Evolutionary conservation across 2,329 filamentous ascomycete genomes (phyloP).

Genomic region (Helotiales sp.): DNA sequence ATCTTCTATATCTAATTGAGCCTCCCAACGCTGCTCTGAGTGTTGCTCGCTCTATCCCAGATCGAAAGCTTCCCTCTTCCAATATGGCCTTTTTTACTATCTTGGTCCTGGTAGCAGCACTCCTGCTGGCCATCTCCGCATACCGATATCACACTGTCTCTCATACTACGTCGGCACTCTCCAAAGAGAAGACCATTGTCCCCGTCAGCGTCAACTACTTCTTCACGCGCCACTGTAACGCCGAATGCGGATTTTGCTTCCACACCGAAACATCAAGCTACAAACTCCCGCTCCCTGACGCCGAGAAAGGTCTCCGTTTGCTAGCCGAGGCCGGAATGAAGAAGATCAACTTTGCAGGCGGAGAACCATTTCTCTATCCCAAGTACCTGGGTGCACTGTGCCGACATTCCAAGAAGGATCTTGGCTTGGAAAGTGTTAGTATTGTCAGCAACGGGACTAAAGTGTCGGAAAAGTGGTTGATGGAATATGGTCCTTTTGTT

Average conservation of each 20-base stretch:
- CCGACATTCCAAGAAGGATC: slow-evolving; percentile 48
- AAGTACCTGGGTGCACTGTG: slow-evolving; percentile 44
- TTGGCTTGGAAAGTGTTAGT: slow-evolving; percentile 50
- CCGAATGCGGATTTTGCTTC: not conserved
- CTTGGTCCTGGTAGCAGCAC: not conserved
- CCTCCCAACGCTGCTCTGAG: too few relatives aligned
- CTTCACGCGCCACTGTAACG: not conserved
- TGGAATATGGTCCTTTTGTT: slow-evolving; percentile 43
- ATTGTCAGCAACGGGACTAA: slow-evolving; percentile 55
- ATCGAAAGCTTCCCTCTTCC: too few relatives aligned
- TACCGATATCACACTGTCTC: not conserved
- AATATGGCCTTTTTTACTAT: too few relatives aligned
- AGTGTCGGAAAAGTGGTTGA: slow-evolving; percentile 45
- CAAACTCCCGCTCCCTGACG: not conserved
- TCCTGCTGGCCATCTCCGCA: not conserved
- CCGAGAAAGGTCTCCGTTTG: not conserved
- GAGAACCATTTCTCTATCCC: slow-evolving; percentile 54
- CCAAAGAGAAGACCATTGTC: not conserved
- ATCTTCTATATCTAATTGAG: too few relatives aligned
- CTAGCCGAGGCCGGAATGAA: slow-evolving; percentile 47
- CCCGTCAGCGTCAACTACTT: not conserved
- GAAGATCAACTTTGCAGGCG: slow-evolving; percentile 57
- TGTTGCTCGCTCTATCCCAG: too few relatives aligned
- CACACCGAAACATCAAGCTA: not conserved
- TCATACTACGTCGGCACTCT: too few relatives aligned